Base-by-base conservation (phyloP, 805 yeast species). In the Ogataea glucozyma region DNA sequence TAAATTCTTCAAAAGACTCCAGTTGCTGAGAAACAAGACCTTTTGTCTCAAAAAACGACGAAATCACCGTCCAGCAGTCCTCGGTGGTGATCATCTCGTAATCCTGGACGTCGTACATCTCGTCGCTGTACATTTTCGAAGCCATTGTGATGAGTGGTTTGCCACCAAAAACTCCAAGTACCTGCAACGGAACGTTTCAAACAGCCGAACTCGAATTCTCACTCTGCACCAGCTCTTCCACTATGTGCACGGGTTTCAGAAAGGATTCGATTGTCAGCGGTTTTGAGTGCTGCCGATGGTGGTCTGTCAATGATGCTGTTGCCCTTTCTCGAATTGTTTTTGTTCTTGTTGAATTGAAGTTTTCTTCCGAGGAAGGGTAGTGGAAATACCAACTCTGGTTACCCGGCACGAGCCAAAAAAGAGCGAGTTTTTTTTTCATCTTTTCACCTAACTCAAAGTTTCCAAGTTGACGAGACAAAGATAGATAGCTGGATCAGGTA, bases 1-100 rank as follows among this genome's bases (percentile, higher is more conserved):
- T 90, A 69, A 93, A 93, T 72, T 93, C 99, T 70, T 93, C 96
- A 64, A 95, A 93, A 14, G 99, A 95, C 62, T 93, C 99, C 60
- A 93, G 75, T 73, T 93, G 99, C 70, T 93, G 99, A 18, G 98
- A 89, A 21, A 93, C 99, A 54, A 93, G 76, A 47, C 99, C 99
- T 63, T 90, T 91, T 61, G 90, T 95, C 69, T 85, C 88, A 75
- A 93, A 93, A 67, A 93, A 93, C 13, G 98, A 80, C 21, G 97
- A 85, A 54, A 93, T 93, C 49, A 93, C 98, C 23, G 96, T 84
- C 99, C 99, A 93, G 69, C 99, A 93, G 74, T 93, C 99, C 71
- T 93, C 99, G 21, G 97, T 87, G 23, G 98, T 89, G 70, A 93
- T 88, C 60, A 83, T 78, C 51, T 76, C 83, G 54, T 84, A 90